Conservation (phyloP, 257 asterid species). For the Ophiorrhiza pumila region DNA sequence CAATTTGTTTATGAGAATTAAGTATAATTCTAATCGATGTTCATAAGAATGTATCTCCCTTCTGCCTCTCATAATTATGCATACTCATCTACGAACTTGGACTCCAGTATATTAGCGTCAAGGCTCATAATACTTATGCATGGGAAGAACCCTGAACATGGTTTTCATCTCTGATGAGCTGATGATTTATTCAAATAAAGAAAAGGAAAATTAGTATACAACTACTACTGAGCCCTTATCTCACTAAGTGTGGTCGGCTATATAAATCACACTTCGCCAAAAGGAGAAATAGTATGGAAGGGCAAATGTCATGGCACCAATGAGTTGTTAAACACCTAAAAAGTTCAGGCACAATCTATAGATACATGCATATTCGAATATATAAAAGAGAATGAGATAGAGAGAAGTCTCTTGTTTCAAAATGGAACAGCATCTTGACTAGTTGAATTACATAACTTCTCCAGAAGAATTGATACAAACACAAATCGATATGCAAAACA, state of each 20-base stretch:
- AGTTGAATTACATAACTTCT: neutral
- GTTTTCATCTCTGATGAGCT: slow-evolving; percentile 4
- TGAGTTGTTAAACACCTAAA: neutral
- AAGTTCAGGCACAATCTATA: neutral
- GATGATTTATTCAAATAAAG: neutral
- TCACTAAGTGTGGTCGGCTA: too few species aligned
- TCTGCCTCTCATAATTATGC: neutral
- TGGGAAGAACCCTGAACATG: neutral
- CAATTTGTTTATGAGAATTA: neutral
- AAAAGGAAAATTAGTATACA: neutral
- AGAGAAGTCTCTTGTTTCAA: neutral
- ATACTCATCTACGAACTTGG: neutral
- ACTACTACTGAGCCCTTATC: too few species aligned
- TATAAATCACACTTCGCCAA: too few species aligned
- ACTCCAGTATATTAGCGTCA: neutral
- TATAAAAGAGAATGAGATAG: neutral
- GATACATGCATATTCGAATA: neutral
- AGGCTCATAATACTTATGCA: neutral
- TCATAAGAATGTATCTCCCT: neutral
- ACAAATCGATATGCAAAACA: neutral
- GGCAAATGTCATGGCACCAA: neutral
- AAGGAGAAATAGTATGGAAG: neutral
- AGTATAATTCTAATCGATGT: neutral
- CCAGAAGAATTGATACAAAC: neutral
- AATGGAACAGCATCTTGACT: neutral